Conservation (phyloP, 2,329 filamentous ascomycete species). For the Clonostachys solani region DNA sequence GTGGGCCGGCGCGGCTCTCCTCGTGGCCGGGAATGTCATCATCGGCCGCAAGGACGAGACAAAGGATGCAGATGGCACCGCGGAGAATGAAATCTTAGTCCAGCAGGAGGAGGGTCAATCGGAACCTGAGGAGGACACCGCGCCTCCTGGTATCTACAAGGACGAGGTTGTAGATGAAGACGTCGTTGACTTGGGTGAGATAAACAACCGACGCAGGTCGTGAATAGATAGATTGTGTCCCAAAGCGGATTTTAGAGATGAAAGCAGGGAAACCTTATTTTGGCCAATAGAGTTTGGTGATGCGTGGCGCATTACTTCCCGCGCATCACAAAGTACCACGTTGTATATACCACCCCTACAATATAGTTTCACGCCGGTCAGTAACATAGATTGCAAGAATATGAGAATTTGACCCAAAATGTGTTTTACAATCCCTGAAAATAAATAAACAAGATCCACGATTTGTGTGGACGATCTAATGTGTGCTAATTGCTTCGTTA, state of each 20-base stretch:
- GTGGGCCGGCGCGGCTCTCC: slow-evolving; percentile 69
- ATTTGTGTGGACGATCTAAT: neutral
- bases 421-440: no score
- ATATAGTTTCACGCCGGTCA: no score
- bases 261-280: no score
- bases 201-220: slow-evolving; percentile 4
- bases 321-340: no score
- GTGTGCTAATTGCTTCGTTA: slow-evolving; percentile 2
- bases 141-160: slow-evolving; percentile 14
- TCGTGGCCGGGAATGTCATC: slow-evolving; percentile 75
- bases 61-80: slow-evolving; percentile 9
- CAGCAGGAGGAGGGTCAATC: slow-evolving; percentile 4
- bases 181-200: slow-evolving; percentile 24
- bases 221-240: neutral
- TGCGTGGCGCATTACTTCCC: no score
- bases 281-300: no score
- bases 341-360: no score
- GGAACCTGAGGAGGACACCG: slow-evolving; percentile 19
- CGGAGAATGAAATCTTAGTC: neutral
- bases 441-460: no score
- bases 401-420: no score
- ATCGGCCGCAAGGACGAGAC: slow-evolving; percentile 66
- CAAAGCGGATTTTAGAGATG: no score
- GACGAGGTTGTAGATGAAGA: slow-evolving; percentile 23
- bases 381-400: no score